These are phyloP conservation scores for Cerrena zonata DNA, from an alignment of 1,284 basidiomycete genomes.

Conservation along the genomic window DNA sequence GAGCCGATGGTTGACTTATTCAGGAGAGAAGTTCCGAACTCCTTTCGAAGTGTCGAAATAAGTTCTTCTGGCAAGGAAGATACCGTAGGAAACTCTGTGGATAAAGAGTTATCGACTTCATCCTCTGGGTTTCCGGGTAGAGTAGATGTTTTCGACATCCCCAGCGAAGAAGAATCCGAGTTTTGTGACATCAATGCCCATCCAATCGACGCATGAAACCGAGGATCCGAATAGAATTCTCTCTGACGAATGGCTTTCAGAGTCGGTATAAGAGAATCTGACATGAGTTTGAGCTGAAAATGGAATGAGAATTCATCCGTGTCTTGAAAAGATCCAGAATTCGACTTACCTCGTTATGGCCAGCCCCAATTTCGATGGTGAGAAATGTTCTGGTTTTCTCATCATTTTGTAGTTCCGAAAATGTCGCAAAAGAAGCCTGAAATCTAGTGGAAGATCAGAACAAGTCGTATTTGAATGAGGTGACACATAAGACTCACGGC, in stretches of 20 bases:
- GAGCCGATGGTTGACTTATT: constrained; percentile 42
- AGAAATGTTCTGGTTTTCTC: constrained; percentile 73
- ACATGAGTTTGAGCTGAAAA: constrained; percentile 48
- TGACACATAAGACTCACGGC: constrained; percentile 39
- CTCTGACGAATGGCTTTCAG: constrained; percentile 59
- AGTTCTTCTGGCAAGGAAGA: constrained; percentile 50
- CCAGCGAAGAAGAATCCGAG: no score
- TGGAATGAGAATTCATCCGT: not conserved
- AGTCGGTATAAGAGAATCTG: constrained; percentile 46
- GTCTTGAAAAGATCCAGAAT: constrained; percentile 9
- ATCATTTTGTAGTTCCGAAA: constrained; percentile 71
- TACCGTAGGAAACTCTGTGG: constrained; percentile 42
- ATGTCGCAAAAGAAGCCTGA: constrained; percentile 59
- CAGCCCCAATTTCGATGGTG: constrained; percentile 69
- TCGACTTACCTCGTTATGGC: constrained; percentile 58
- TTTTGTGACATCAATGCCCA: constrained; percentile 60
- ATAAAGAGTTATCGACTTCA: constrained; percentile 25
- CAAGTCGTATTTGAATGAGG: not conserved
- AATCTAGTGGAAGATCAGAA: constrained; percentile 51
- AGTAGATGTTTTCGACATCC: no score
- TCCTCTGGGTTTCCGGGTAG: no score
- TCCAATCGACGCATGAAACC: constrained; percentile 76
- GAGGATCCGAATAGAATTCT: constrained; percentile 65
- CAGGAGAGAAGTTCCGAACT: constrained; percentile 32
- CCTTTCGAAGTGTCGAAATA: constrained; percentile 42